Percentiles rank a stretch among this genome's conserved stretches.
Evolutionary conservation across 257 asterid genomes (phyloP).

Genomic region (Striga asiatica): DNA sequence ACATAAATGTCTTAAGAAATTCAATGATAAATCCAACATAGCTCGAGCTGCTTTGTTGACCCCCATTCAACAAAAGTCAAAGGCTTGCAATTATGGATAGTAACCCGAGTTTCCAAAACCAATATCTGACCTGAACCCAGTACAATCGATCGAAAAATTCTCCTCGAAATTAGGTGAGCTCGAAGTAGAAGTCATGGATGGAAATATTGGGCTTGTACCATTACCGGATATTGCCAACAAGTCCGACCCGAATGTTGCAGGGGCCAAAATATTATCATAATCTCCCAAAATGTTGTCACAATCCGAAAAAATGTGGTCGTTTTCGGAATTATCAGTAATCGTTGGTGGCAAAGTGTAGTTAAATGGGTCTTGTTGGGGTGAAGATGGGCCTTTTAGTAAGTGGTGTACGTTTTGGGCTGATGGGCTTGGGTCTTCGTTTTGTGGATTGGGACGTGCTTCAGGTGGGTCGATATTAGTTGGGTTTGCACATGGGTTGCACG

Average conservation of each 20-base stretch:
- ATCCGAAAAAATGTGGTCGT: conserved; percentile 5
- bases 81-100: conserved; percentile 1
- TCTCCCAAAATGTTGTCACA: conserved; percentile 10
- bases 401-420: conserved; percentile 12
- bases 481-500: conserved; percentile 20
- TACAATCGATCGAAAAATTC: conserved; percentile 20
- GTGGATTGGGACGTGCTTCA: conserved; percentile 5
- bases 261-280: background rate
- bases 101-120: conserved; percentile 20
- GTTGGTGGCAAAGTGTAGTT: conserved; percentile 17
- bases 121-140: conserved; percentile 32
- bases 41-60: background rate
- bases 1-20: too few species aligned
- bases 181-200: conserved; percentile 24
- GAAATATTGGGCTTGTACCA: conserved; percentile 22
- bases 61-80: background rate
- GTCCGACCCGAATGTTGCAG: background rate
- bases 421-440: conserved; percentile 7
- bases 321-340: conserved; percentile 15
- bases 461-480: conserved; percentile 1
- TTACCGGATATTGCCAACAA: conserved; percentile 9
- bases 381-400: conserved; percentile 20
- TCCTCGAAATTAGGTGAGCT: conserved; percentile 23
- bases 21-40: background rate
- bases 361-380: conserved; percentile 29